Conservation (phyloP, 1,284 basidiomycete genomes). For the Trichosporon coremiiforme region DNA sequence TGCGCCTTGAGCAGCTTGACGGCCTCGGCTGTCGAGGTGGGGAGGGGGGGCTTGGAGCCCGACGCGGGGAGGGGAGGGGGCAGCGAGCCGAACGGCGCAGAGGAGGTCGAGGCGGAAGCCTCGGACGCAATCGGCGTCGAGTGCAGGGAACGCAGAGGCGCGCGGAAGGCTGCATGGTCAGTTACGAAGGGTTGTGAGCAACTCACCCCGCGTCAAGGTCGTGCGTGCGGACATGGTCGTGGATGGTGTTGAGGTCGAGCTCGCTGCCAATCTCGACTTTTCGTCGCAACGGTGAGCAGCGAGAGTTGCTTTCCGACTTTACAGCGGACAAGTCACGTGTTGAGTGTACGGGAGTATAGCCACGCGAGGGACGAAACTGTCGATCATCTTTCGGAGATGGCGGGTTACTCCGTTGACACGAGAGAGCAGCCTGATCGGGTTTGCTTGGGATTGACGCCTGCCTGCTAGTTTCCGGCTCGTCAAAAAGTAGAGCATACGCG, state of each 20-base stretch:
- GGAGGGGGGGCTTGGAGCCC: slow-evolving; percentile 30
- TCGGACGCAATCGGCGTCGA: slow-evolving; percentile 33
- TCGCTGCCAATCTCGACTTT: neutral
- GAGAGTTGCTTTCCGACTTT: neutral
- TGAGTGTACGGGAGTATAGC: neutral
- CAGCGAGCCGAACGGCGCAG: slow-evolving; percentile 33
- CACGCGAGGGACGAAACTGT: neutral
- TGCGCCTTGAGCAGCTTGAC: slow-evolving; percentile 56
- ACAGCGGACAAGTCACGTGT: neutral
- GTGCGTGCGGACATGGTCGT: slow-evolving; percentile 33
- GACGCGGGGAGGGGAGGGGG: slow-evolving; percentile 44
- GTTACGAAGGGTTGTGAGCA: neutral
- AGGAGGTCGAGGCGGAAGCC: slow-evolving; percentile 33
- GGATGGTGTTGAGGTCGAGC: neutral
- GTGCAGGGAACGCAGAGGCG: slow-evolving; percentile 28
- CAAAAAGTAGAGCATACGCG: slow-evolving; percentile 7
- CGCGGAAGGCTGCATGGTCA: slow-evolving; percentile 19
- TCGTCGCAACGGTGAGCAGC: neutral
- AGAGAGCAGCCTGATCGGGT: no score
- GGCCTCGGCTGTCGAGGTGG: slow-evolving; percentile 44
- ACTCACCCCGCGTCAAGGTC: slow-evolving; percentile 32
- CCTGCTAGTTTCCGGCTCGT: neutral
- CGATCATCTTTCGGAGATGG: neutral
- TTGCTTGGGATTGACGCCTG: no score
- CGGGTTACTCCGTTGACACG: neutral